Evolutionary conservation across 2,329 filamentous ascomycete genomes (phyloP), one percentile per base, ranked within the genome.

Genomic region (Colletotrichum caudatum): DNA sequence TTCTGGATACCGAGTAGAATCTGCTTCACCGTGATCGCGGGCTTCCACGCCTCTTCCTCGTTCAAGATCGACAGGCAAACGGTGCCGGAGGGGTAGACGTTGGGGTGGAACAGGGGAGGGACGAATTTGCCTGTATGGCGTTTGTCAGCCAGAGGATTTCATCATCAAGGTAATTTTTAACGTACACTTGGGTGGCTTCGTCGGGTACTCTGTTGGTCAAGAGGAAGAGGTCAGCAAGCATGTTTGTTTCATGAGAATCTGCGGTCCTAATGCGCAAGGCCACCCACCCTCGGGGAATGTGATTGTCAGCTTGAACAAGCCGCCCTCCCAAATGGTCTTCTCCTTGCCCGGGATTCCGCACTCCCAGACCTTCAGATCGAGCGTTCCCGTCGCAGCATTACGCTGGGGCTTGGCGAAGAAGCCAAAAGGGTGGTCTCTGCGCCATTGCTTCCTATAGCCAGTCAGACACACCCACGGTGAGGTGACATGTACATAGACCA

Each of bases 11-110:
- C 96, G 1, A 98, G 88, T 7, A 98, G 89, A 74, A 99, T 98
- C 83, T 98, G 94, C 84, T 98, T 98, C 81, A 99, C 94, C 0
- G 96, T 99, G 78, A 99, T 99, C 8, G 96, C 95, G 1, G 96
- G 97, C 82, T 97, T 97, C 96, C 97, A 99, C 8, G 93, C 95
- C 81, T 99, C 96, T 78, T 99, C 96, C 81, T 99, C 97, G 83
- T 98, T 99, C 75, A 99, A 84, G 76, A 99, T 99, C 37, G 94
- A 97, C 29, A 99, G 88, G 80, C 96, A 99, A 73, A 99, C 96
- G 59, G 96, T 99, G 76, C 96, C 97, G 0, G 95, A 98, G 0
- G 96, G 96, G 81, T 99, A 99, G 76, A 99, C 96, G 81, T 99
- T 99, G 0, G 96, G 96, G 79, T 99, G 96, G 85, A 99, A 99